Base-by-base conservation (phyloP, 116 monocot species). In the Zostera marina region DNA sequence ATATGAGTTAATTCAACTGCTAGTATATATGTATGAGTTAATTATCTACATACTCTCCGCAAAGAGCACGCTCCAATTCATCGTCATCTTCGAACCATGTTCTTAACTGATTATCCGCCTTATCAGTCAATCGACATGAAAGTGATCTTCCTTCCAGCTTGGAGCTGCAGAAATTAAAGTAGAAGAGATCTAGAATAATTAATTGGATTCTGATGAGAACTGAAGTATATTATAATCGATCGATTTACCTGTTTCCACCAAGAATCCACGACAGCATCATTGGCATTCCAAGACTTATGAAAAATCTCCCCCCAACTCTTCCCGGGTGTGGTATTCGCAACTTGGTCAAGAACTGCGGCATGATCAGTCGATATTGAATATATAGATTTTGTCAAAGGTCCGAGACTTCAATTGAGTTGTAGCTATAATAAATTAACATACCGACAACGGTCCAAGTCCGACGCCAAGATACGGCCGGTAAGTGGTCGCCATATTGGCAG, bases 41-140 rank as follows among this genome's bases (percentile, higher is more conserved):
- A 32, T 22, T 42, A 26, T 45, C 1, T 71, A 52, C 96, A 62
- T 81, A 98, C 98, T 98, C 98, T 83, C 90, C 98, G 70, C 60
- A 64, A 55, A 98, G 77, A 75, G 90, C 90, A 44, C 76, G 81
- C 61, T 98, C 98, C 63, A 98, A 11, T 24, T 82, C 91, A 75
- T 90, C 91, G 57, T 90, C 91, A 75, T 98, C 98, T 77, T 98
- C 79, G 77, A 98, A 98, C 98, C 98, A 98, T 67, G 47, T 78
- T 52, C 52, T 49, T 45, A 98, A 58, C 64, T 90, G 81, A 68
- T 75, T 82, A 57, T 56, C 79, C 77, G 98, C 98, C 98, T 85
- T 98, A 65, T 90, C 98, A 25, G 86, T 66, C 12, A 98, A 77
- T 11, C 98, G 75, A 62, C 98, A 98, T 52, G 64, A 68, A 47